These are phyloP conservation scores for Cyclotella cryptica DNA, from an alignment of 108 stramenopile species.

Conservation along the genomic window DNA sequence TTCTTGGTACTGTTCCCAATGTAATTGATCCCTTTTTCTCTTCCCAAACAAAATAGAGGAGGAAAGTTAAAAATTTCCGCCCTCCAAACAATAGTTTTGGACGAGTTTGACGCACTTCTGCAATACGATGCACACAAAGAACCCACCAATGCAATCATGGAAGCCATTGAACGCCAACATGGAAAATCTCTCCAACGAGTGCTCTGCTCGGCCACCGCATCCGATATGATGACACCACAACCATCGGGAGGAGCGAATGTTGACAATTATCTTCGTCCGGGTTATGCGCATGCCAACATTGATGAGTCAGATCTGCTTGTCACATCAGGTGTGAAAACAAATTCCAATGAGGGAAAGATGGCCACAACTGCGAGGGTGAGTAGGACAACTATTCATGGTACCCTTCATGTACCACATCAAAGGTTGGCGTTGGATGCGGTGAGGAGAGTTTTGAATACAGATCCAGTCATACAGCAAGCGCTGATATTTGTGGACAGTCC, in stretches of 20 bases:
- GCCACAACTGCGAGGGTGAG: conserved; percentile 65
- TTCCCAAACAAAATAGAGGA: conserved; percentile 21
- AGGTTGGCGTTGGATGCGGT: conserved; percentile 82
- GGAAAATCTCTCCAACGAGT: conserved; percentile 63
- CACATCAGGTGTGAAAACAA: conserved; percentile 43
- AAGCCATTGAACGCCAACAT: conserved; percentile 68
- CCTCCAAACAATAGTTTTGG: conserved; percentile 76
- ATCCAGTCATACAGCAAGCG: conserved; percentile 88
- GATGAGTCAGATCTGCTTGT: conserved; percentile 74
- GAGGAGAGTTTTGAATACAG: conserved; percentile 80
- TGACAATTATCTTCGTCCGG: conserved; percentile 63
- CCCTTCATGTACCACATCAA: conserved; percentile 75
- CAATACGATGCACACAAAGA: conserved; percentile 82
- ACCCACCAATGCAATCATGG: conserved; percentile 75
- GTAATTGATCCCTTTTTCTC: neutral
- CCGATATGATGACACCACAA: conserved; percentile 62
- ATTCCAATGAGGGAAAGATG: conserved; percentile 17
- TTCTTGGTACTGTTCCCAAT: neutral
- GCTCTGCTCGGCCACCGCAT: conserved; percentile 86
- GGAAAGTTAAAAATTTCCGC: conserved; percentile 72
- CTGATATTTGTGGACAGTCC: conserved; percentile 88
- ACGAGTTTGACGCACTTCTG: conserved; percentile 91
- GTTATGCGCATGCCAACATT: conserved; percentile 76
- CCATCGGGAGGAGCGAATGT: conserved; percentile 38
- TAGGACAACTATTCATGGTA: conserved; percentile 84